phyloP scores from a whole-genome alignment of 345 rosid genomes.

The Acer saccharum region DNA sequence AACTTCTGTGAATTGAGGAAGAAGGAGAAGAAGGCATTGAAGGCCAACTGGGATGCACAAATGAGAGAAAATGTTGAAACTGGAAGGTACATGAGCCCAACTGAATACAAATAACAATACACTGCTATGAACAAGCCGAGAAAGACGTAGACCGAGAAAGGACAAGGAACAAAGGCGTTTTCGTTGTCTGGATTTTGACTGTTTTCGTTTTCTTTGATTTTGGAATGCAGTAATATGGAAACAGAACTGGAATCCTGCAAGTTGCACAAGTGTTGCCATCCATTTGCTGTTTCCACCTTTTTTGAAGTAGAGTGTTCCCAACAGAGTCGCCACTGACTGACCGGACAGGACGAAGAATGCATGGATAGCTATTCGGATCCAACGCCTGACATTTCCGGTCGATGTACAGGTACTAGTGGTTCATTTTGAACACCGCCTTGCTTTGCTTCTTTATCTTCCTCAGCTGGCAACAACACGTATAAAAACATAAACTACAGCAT shows the following conservation, averaged over 20 bases:
- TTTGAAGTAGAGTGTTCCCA: constrained; percentile 50
- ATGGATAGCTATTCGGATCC: constrained; percentile 18
- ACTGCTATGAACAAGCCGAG: constrained; percentile 30
- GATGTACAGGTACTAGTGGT: too few species aligned
- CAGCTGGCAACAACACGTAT: constrained; percentile 12
- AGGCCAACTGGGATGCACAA: too few species aligned
- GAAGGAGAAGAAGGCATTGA: too few species aligned
- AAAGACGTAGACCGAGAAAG: constrained; percentile 5
- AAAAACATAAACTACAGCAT: too few species aligned
- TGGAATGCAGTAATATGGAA: constrained; percentile 44
- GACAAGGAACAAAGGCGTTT: not conserved
- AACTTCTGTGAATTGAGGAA: too few species aligned
- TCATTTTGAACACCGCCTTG: not conserved
- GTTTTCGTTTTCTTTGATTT: constrained; percentile 2
- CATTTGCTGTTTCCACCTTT: constrained; percentile 56
- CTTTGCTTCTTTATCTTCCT: constrained; percentile 23
- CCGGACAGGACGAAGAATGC: constrained; percentile 39
- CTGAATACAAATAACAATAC: constrained; percentile 36
- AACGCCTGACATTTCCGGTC: constrained; percentile 1
- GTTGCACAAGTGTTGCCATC: constrained; percentile 49
- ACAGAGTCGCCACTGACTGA: constrained; percentile 39
- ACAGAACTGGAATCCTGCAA: constrained; percentile 49
- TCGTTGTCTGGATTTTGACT: too few species aligned
- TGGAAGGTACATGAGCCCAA: too few species aligned
- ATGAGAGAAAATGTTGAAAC: too few species aligned